These are phyloP conservation scores for Alectoria sarmentosa DNA, from an alignment of 495 filamentous ascomycete species.

Conservation along the genomic window DNA sequence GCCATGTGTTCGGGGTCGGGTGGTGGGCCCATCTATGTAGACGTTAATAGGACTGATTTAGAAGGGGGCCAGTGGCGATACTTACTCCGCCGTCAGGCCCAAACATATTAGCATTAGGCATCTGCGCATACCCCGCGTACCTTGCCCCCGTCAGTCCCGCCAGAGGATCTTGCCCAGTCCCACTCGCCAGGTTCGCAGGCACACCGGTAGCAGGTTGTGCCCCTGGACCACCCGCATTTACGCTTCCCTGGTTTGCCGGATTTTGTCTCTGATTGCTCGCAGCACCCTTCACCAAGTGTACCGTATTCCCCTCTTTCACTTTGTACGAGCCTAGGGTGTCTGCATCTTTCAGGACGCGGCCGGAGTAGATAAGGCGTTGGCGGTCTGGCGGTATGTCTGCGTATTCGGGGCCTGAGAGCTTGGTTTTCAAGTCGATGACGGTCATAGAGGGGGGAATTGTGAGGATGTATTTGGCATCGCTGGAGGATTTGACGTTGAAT, in stretches of 20 bases:
- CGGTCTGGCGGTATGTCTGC: slow-evolving; percentile 78
- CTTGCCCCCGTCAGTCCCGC: slow-evolving; percentile 88
- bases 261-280: slow-evolving; percentile 75
- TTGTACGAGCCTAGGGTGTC: slow-evolving; percentile 82
- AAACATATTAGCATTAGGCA: slow-evolving; percentile 85
- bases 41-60: slow-evolving; percentile 6
- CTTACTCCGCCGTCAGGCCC: slow-evolving; percentile 95
- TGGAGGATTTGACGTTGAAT: slow-evolving; percentile 90
- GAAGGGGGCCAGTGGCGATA: slow-evolving; percentile 23
- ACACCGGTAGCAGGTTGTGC: slow-evolving; percentile 49
- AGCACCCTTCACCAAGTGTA: slow-evolving; percentile 93
- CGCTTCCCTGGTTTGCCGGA: slow-evolving; percentile 42
- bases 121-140: slow-evolving; percentile 84
- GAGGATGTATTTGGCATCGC: slow-evolving; percentile 74
- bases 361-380: slow-evolving; percentile 95
- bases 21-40: slow-evolving; percentile 77
- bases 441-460: slow-evolving; percentile 70
- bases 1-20: slow-evolving; percentile 73
- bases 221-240: slow-evolving; percentile 43
- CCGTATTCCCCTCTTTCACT: slow-evolving; percentile 90
- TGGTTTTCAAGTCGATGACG: slow-evolving; percentile 81
- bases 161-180: slow-evolving; percentile 84
- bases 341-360: slow-evolving; percentile 88
- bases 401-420: slow-evolving; percentile 70
- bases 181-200: slow-evolving; percentile 85